Evolutionary conservation across 495 filamentous ascomycete species (phyloP).

Genomic region (Hypomontagnella monticulosa): DNA sequence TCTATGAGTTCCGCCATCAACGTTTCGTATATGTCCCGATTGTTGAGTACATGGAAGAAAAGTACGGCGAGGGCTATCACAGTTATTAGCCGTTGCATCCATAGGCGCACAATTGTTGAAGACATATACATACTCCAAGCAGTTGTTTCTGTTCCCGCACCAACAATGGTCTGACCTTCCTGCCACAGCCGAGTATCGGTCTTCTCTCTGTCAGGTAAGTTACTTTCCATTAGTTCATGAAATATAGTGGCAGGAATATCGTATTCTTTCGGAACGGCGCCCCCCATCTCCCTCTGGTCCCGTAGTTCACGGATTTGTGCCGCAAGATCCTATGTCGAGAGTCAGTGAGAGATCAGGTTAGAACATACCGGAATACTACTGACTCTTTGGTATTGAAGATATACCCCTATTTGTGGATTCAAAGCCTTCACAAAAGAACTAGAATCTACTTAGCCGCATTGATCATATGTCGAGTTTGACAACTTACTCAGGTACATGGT

Average conservation of each 20-base stretch:
- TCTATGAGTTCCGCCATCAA: constrained; percentile 37
- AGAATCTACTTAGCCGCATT: constrained; percentile 5
- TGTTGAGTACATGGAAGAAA: constrained; percentile 7
- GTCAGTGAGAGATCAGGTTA: neutral
- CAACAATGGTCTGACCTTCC: constrained; percentile 53
- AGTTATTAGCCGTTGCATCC: constrained; percentile 44
- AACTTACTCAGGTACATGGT: constrained; percentile 23
- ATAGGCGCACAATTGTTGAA: constrained; percentile 40
- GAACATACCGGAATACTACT: neutral
- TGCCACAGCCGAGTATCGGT: constrained; percentile 46
- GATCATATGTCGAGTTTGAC: neutral
- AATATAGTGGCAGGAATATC: constrained; percentile 47
- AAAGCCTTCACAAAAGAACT: constrained; percentile 7
- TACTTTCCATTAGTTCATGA: constrained; percentile 48
- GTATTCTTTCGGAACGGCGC: neutral
- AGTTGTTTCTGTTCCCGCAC: constrained; percentile 59
- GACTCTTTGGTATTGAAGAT: constrained; percentile 1
- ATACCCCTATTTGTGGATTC: neutral
- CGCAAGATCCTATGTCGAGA: neutral
- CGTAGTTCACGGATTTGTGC: neutral
- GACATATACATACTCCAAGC: constrained; percentile 39
- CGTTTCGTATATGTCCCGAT: neutral
- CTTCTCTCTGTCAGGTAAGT: constrained; percentile 53
- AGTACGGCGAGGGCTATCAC: constrained; percentile 36
- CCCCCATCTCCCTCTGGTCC: neutral